phyloP scores from a whole-genome alignment of 768 basidiomycete genomes.

The Mycena metata region DNA sequence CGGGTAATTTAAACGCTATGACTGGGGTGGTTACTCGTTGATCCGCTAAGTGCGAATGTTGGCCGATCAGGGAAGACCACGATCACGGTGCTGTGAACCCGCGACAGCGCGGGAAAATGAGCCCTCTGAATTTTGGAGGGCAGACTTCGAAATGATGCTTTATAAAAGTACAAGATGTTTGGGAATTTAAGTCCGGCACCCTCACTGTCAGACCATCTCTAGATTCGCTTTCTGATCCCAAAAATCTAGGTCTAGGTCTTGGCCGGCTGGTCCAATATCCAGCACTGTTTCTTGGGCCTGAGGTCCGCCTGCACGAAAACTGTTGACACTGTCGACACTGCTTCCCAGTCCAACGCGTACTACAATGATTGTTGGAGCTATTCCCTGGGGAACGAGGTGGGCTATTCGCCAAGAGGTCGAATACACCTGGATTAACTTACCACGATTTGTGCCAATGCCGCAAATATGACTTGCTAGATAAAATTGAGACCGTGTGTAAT shows the following conservation, averaged over 20 bases:
- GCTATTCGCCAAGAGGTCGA: not conserved
- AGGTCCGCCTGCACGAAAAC: conserved; percentile 22
- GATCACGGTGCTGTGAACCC: no score
- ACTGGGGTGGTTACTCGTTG: no score
- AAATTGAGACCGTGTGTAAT: not conserved
- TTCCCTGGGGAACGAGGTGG: conserved; percentile 22
- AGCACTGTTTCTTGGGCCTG: not conserved
- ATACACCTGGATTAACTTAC: not conserved
- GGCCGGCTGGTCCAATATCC: conserved; percentile 1
- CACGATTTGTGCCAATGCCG: conserved; percentile 30
- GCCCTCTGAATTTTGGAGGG: no score
- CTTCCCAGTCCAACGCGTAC: conserved; percentile 32
- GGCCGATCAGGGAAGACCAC: not conserved
- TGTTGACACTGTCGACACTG: conserved; percentile 27
- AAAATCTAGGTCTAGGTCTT: not conserved
- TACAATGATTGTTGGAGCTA: conserved; percentile 36
- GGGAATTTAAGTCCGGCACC: not conserved
- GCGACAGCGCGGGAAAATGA: no score
- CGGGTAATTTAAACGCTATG: no score
- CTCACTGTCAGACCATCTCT: not conserved
- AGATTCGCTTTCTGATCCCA: conserved; percentile 7
- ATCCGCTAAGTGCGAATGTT: no score
- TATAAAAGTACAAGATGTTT: not conserved
- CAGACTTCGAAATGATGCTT: not conserved
- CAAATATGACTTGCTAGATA: conserved; percentile 25